Base-by-base conservation (phyloP, 768 basidiomycete species). In the Tricholomella constricta region DNA sequence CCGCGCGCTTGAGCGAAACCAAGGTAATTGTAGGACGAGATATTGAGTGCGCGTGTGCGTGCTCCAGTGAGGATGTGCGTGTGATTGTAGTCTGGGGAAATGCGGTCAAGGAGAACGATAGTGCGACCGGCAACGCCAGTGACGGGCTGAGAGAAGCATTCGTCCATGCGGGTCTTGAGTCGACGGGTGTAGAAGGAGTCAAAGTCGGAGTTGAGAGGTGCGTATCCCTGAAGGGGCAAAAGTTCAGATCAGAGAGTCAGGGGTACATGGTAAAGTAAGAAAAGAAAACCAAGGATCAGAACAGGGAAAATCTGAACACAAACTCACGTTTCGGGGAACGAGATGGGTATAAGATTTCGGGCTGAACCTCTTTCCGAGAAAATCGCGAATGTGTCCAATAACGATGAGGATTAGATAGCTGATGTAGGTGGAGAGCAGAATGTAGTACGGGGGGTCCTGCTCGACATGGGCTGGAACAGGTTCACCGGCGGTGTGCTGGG, bases 121-220 rank as follows among this genome's bases (percentile, higher is more conserved):
- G 95, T 95, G 43, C 97, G 92, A 4, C 95, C 96, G 4, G 97
- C 92, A 26, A 98, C 96, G 29, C 94, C 93, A 0, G 96, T 97
- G 48, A 91, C 83, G 14, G 96, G 96, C 52, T 91, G 85, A 1
- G 87, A 84, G 74, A 98, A 98, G 65, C 94, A 96, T 66, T 98
- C 94, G 63, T 97, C 94, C 73, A 98, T 87, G 49, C 96, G 92
- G 10, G 81, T 78, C 69, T 98, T 98, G 59, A 98, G 83, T 3
- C 95, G 88, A 45, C 96, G 92, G 54, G 95, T 96, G 78, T 98
- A 98, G 76, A 98, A 99, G 6, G 97, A 98, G 70, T 98, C 96
- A 61, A 98, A 98, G 69, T 98, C 97, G 8, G 94, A 97, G 73
- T 94, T 96, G 55, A 98, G 80, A 5, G 97, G 91, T 2, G 95